phyloP scores from a whole-genome alignment of 2,329 filamentous ascomycete species.

The Lizonia empirigonia region DNA sequence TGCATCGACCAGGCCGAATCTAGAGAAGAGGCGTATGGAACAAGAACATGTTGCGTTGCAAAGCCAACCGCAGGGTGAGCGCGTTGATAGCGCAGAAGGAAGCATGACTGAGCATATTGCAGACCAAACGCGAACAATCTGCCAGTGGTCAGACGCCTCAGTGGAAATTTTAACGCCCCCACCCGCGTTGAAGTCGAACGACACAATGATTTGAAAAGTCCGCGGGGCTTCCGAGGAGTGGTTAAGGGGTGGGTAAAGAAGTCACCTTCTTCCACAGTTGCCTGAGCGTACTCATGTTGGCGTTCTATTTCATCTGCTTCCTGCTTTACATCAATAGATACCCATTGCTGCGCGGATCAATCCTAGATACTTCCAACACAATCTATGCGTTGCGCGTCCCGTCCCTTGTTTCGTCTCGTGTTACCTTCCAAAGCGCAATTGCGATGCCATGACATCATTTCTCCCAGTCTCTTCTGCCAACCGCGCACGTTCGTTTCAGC shows the following conservation, averaged over 20 bases:
- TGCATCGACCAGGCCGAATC: not conserved
- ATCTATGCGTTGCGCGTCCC: not conserved
- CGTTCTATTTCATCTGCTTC: not conserved
- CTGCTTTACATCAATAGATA: conserved; percentile 1
- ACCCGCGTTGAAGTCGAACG: conserved; percentile 32
- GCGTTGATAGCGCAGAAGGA: not conserved
- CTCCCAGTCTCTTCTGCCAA: conserved; percentile 4
- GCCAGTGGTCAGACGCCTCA: conserved; percentile 25
- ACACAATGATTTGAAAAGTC: conserved; percentile 20
- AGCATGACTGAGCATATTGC: conserved; percentile 1
- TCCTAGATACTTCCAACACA: not conserved
- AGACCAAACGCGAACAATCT: too few species aligned
- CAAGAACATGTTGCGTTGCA: conserved; percentile 2
- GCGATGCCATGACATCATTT: not conserved
- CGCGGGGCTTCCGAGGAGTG: conserved; percentile 12
- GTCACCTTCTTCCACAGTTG: conserved; percentile 1
- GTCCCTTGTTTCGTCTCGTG: not conserved
- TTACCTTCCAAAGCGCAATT: conserved; percentile 5
- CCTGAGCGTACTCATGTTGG: not conserved
- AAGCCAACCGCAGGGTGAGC: conserved; percentile 2
- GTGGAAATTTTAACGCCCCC: conserved; percentile 38
- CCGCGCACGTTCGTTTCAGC: conserved; percentile 8
- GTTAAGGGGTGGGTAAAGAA: conserved; percentile 23
- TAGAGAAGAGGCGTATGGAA: conserved; percentile 1
- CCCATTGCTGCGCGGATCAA: not conserved